phyloP scores from a whole-genome alignment of 2,329 filamentous ascomycete species.

The Fusarium bulbicola region DNA sequence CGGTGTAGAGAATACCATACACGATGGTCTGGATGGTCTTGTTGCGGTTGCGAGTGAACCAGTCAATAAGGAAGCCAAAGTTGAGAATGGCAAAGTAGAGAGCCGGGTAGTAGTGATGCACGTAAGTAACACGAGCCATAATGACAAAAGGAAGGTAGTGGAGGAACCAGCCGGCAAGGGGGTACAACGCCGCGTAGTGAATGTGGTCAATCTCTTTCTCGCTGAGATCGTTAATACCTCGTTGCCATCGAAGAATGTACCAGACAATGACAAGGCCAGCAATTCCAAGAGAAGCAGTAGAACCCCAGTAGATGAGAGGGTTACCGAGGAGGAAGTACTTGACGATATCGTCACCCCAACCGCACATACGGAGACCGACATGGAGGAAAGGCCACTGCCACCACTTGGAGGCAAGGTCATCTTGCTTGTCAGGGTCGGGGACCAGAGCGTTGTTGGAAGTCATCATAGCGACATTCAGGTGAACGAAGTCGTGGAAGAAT shows the following conservation, averaged over 20 bases:
- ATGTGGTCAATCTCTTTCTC: constrained; percentile 88
- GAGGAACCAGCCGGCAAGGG: constrained; percentile 91
- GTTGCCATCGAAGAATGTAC: constrained; percentile 95
- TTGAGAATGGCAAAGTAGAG: constrained; percentile 96
- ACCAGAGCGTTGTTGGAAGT: constrained; percentile 99
- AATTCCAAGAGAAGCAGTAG: constrained; percentile 79
- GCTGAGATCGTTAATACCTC: constrained; percentile 86
- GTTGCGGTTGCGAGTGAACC: constrained; percentile 75
- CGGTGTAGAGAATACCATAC: constrained; percentile 78
- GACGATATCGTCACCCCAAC: constrained; percentile 93
- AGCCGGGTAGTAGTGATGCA: constrained; percentile 98
- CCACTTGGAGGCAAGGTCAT: constrained; percentile 94
- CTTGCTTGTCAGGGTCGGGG: constrained; percentile 98
- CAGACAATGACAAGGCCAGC: constrained; percentile 79
- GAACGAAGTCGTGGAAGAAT: constrained; percentile 97
- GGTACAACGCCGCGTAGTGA: constrained; percentile 92
- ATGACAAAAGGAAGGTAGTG: constrained; percentile 96
- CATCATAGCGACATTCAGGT: constrained; percentile 99
- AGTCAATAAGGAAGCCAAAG: constrained; percentile 89
- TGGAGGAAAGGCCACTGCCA: constrained; percentile 99
- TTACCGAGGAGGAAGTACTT: constrained; percentile 99
- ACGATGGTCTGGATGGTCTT: constrained; percentile 70
- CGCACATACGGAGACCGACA: constrained; percentile 97
- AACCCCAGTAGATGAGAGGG: constrained; percentile 94
- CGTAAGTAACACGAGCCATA: constrained; percentile 99